phyloP scores from a whole-genome alignment of 768 basidiomycete genomes.

The Amanita polypyramis region DNA sequence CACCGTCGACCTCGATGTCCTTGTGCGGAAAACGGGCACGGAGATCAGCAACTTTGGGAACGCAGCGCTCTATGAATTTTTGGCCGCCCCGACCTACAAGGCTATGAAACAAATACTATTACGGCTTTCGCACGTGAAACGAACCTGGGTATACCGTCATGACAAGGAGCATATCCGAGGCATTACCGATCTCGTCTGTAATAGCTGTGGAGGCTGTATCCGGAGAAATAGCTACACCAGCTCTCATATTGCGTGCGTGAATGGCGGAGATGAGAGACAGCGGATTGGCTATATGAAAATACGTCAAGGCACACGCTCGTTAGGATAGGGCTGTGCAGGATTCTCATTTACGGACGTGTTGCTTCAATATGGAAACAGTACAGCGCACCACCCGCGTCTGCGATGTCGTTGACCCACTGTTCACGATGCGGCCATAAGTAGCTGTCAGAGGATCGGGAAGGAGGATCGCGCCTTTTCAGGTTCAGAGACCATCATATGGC shows the following conservation, averaged over 20 bases:
- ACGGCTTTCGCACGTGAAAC: not conserved
- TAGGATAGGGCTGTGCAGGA: not conserved
- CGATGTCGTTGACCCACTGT: constrained; percentile 95
- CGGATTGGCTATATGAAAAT: constrained; percentile 42
- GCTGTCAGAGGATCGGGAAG: not conserved
- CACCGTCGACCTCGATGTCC: constrained; percentile 98
- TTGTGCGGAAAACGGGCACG: constrained; percentile 85
- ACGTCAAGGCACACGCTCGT: not conserved
- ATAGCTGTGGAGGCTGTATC: constrained; percentile 86
- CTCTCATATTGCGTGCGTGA: constrained; percentile 79
- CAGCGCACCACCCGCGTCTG: constrained; percentile 86
- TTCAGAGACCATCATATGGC: constrained; percentile 98
- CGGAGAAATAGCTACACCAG: constrained; percentile 94
- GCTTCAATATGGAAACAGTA: constrained; percentile 98
- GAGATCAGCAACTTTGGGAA: constrained; percentile 88
- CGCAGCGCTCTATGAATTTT: constrained; percentile 88
- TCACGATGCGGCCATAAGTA: not conserved
- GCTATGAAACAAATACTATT: not conserved
- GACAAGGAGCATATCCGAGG: constrained; percentile 91
- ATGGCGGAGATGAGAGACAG: constrained; percentile 72
- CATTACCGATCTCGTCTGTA: constrained; percentile 71
- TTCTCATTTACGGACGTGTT: constrained; percentile 37
- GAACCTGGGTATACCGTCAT: constrained; percentile 96
- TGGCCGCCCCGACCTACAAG: constrained; percentile 80
- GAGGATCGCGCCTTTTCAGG: constrained; percentile 62